Conservation (phyloP, 306 rosid genomes). For the Trifolium repens region DNA sequence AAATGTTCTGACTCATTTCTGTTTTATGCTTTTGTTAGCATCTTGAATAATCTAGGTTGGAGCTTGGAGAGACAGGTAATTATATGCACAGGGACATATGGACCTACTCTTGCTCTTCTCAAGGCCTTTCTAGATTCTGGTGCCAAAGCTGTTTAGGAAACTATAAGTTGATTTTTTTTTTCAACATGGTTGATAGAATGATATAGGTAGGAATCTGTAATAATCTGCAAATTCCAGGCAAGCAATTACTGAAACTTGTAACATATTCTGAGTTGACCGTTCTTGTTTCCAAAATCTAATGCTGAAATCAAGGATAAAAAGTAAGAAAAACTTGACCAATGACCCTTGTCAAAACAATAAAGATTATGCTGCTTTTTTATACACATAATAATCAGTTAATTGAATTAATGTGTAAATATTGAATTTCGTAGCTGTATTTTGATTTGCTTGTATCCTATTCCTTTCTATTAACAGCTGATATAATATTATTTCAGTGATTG, state of each 20-base stretch:
- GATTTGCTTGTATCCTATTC: constrained; percentile 34
- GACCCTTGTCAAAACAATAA: not conserved
- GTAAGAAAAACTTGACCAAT: constrained; percentile 12
- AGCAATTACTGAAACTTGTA: not conserved
- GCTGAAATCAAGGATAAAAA: constrained; percentile 27
- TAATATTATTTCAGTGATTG: constrained; percentile 34
- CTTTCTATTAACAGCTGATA: constrained; percentile 10
- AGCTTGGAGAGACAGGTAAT: constrained; percentile 98
- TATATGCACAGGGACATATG: constrained; percentile 81
- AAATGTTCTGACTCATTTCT: constrained; percentile 32
- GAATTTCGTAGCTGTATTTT: constrained; percentile 30
- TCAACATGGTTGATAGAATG: not conserved
- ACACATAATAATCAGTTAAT: not conserved
- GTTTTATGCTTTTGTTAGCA: constrained; percentile 32
- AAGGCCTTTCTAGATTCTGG: constrained; percentile 85
- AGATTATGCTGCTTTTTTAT: not conserved
- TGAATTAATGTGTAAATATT: not conserved
- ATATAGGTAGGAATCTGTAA: too few relatives aligned
- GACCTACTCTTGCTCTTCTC: constrained; percentile 72
- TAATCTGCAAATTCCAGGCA: not conserved
- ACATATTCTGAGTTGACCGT: not conserved
- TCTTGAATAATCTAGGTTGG: constrained; percentile 71
- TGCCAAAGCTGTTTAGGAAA: constrained; percentile 64
- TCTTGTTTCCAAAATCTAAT: constrained; percentile 21
- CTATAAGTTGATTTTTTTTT: too few relatives aligned